phyloP scores from a whole-genome alignment of 306 rosid genomes.

The Urtica urens region DNA sequence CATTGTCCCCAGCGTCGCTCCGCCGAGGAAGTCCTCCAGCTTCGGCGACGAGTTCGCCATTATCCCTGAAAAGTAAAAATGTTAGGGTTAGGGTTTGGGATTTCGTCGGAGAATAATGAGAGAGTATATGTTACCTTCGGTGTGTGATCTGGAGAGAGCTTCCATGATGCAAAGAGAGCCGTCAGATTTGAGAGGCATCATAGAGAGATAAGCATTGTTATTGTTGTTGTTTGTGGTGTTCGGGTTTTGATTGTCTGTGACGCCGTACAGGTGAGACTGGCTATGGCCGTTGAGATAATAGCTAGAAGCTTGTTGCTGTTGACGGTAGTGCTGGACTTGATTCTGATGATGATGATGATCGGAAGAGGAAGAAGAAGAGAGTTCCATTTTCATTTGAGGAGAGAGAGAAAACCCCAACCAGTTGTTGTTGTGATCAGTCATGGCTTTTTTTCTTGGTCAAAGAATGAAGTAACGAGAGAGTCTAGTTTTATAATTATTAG shows the following conservation, averaged over 20 bases:
- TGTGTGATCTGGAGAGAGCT: constrained; percentile 58
- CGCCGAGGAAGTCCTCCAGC: constrained; percentile 80
- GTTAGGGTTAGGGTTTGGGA: too few relatives aligned
- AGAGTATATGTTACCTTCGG: too few relatives aligned
- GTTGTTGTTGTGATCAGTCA: constrained; percentile 47
- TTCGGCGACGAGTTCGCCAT: constrained; percentile 69
- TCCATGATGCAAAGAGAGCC: constrained; percentile 92
- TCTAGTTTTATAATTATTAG: too few relatives aligned
- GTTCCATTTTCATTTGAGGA: constrained; percentile 87
- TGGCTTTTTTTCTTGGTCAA: constrained; percentile 19
- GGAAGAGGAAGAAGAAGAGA: constrained; percentile 21
- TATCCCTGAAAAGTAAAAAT: constrained; percentile 37
- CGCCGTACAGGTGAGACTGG: constrained; percentile 28
- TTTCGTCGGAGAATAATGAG: too few relatives aligned
- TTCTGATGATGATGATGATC: constrained; percentile 19
- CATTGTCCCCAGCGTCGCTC: constrained; percentile 58
- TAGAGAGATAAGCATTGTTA: constrained; percentile 50
- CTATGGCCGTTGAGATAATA: constrained; percentile 31
- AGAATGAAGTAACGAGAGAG: too few relatives aligned
- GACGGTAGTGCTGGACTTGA: constrained; percentile 13
- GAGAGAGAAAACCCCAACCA: constrained; percentile 96
- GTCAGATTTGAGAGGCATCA: constrained; percentile 87
- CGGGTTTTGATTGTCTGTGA: neutral
- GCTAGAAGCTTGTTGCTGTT: constrained; percentile 30
- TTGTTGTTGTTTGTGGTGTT: neutral